Percentiles rank a stretch among this genome's conserved stretches.
Evolutionary conservation across 352 stramenopile species (phyloP).

Genomic region (Pythium angustatum): DNA sequence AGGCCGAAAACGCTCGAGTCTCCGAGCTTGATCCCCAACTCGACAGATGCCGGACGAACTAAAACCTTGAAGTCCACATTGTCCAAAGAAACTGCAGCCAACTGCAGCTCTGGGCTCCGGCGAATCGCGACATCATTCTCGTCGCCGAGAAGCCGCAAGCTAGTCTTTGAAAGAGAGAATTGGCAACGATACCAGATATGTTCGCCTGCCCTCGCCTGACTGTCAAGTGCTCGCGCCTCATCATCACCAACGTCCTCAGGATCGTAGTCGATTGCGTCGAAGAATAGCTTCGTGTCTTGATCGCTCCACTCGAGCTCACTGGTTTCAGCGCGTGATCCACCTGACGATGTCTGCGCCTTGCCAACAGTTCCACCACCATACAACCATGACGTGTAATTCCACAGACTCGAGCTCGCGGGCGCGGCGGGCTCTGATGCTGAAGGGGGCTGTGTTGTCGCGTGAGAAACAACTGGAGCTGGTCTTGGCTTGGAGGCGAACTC

Average conservation of each 20-base stretch:
- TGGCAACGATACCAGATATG: slow-evolving; percentile 85
- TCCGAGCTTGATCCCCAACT: slow-evolving; percentile 66
- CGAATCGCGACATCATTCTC: neutral
- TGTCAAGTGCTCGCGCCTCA: neutral
- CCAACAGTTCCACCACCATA: slow-evolving; percentile 20
- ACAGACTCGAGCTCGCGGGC: slow-evolving; percentile 46
- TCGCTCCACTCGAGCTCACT: slow-evolving; percentile 81
- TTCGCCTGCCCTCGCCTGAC: slow-evolving; percentile 39
- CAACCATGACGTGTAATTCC: slow-evolving; percentile 79
- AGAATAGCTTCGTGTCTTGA: slow-evolving; percentile 80
- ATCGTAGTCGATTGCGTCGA: slow-evolving; percentile 81
- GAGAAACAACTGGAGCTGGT: neutral
- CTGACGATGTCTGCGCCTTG: neutral
- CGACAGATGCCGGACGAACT: slow-evolving; percentile 61
- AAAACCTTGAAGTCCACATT: slow-evolving; percentile 75
- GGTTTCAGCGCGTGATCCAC: neutral
- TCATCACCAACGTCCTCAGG: slow-evolving; percentile 36
- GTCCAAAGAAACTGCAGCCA: slow-evolving; percentile 39
- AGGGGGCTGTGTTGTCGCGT: neutral
- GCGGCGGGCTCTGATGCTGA: neutral
- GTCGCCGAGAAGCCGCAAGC: slow-evolving; percentile 56
- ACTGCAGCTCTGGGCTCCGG: neutral
- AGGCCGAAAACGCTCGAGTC: slow-evolving; percentile 65
- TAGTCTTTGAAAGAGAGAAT: slow-evolving; percentile 51
- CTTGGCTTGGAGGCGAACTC: slow-evolving; percentile 35